phyloP scores from a whole-genome alignment of 179 eudicot genomes.

The Silene noctiflora region DNA sequence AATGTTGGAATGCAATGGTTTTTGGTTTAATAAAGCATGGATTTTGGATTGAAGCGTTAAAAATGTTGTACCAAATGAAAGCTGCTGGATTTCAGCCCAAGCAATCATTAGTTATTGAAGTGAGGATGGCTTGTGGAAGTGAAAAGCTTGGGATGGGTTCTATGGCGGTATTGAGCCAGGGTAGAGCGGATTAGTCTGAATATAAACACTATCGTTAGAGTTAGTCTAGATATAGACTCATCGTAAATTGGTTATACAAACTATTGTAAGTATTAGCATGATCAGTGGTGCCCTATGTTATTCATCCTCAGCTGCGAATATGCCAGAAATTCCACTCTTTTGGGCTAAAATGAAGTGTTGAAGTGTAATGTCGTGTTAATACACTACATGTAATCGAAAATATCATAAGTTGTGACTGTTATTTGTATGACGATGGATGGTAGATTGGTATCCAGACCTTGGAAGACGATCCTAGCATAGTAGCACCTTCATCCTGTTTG shows the following conservation, averaged over 20 bases:
- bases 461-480: too few species aligned
- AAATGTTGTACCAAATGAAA: conserved; percentile 61
- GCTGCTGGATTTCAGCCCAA: conserved; percentile 50
- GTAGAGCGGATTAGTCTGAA: background rate
- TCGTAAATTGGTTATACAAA: background rate
- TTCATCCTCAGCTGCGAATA: too few species aligned
- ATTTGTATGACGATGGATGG: too few species aligned
- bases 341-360: too few species aligned
- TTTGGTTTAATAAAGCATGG: conserved; percentile 45
- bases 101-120: conserved; percentile 46
- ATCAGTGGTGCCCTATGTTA: background rate
- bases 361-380: too few species aligned
- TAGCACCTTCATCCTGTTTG: too few species aligned
- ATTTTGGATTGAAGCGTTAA: conserved; percentile 49
- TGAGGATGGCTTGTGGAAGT: conserved; percentile 49
- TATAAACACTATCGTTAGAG: background rate
- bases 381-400: too few species aligned
- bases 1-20: conserved; percentile 75
- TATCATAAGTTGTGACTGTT: too few species aligned
- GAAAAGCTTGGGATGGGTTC: background rate
- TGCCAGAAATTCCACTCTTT: too few species aligned
- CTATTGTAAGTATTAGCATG: background rate
- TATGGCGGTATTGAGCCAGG: background rate
- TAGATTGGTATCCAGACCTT: too few species aligned
- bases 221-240: background rate